Evolutionary conservation across 345 rosid species (phyloP).

Genomic region (Mallotus nudiflorus): DNA sequence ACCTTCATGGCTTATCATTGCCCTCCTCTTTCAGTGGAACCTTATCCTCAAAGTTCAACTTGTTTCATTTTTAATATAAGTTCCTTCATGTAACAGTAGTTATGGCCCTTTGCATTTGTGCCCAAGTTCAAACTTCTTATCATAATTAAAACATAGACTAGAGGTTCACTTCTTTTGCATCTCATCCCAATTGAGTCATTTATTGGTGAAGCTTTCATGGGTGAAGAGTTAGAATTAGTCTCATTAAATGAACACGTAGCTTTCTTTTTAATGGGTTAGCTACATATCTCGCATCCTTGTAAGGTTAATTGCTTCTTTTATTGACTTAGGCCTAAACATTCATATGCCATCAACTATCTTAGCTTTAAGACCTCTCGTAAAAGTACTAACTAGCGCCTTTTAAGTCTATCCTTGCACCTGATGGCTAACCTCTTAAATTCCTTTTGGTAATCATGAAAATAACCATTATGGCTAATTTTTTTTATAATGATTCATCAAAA

Average conservation of each 20-base stretch:
- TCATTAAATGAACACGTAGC: neutral
- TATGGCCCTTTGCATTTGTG: neutral
- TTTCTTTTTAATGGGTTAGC: neutral
- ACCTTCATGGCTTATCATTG: too few relatives aligned
- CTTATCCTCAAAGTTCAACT: too few relatives aligned
- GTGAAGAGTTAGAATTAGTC: too few relatives aligned
- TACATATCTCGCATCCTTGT: slow-evolving; percentile 2
- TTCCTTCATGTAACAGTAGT: too few relatives aligned
- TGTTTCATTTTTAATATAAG: too few relatives aligned
- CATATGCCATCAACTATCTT: neutral
- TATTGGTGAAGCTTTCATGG: too few relatives aligned
- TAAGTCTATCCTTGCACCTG: neutral
- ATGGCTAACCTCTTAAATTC: too few relatives aligned
- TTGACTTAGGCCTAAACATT: neutral
- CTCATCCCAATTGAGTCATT: too few relatives aligned
- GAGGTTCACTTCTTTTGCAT: neutral
- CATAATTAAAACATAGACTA: neutral
- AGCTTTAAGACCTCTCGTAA: neutral
- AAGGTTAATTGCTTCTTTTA: neutral
- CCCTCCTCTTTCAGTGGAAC: too few relatives aligned
- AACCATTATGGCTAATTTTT: too few relatives aligned
- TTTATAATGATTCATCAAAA: too few relatives aligned
- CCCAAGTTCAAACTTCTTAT: neutral
- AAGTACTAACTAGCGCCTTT: neutral
- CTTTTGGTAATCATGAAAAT: too few relatives aligned